These are phyloP conservation scores for Erysiphe neolycopersici DNA, from an alignment of 2,329 filamentous ascomycete species.

Conservation along the genomic window DNA sequence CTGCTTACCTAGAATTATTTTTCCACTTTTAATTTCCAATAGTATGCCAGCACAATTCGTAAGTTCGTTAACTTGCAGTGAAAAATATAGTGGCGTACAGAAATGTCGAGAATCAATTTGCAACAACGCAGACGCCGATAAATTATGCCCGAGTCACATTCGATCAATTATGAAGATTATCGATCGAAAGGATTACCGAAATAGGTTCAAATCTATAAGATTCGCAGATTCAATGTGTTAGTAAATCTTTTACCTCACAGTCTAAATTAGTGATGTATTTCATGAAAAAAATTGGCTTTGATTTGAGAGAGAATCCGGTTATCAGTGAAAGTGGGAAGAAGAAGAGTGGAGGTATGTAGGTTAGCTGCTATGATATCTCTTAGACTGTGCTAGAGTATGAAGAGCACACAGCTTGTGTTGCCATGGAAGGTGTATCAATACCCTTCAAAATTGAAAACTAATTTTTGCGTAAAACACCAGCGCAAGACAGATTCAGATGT, in stretches of 20 bases:
- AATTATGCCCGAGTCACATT: slow-evolving; percentile 8
- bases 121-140: slow-evolving; percentile 12
- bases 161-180: slow-evolving; percentile 9
- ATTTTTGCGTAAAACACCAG: neutral
- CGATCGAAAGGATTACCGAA: slow-evolving; percentile 10
- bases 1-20: neutral
- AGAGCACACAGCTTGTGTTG: neutral
- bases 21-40: neutral
- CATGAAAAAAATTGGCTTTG: neutral
- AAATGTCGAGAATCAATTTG: slow-evolving; percentile 8
- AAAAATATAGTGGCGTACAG: slow-evolving; percentile 5
- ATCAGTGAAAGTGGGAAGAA: neutral
- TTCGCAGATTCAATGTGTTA: neutral
- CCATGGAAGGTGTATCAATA: neutral
- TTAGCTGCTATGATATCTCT: neutral
- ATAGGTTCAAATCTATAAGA: slow-evolving; percentile 11
- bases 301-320: neutral
- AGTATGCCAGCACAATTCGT: slow-evolving; percentile 3
- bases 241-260: neutral
- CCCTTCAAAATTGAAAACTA: no score
- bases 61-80: slow-evolving; percentile 6
- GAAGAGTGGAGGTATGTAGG: neutral
- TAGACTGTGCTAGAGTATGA: neutral
- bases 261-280: neutral
- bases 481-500: slow-evolving; percentile 6